Evolutionary conservation across 2,329 filamentous ascomycete species (phyloP).

Genomic region (Coniosporium tulheliwenetii): DNA sequence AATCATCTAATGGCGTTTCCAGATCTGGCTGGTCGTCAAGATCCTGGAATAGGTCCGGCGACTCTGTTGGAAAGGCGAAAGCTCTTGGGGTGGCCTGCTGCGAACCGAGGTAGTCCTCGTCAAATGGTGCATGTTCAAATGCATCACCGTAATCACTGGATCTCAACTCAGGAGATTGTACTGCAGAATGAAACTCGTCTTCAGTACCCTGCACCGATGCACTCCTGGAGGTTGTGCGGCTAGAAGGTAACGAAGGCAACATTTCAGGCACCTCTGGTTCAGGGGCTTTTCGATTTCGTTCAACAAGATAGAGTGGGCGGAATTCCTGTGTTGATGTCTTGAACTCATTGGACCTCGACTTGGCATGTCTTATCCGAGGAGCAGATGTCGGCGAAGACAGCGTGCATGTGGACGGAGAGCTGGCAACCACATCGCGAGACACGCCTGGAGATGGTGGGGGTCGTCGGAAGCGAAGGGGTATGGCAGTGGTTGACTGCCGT

Average conservation of each 20-base stretch:
- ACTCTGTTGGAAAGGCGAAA: slow-evolving; percentile 25
- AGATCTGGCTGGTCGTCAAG: too few species aligned
- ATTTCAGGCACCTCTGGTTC: slow-evolving; percentile 21
- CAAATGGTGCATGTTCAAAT: not conserved
- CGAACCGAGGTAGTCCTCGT: slow-evolving; percentile 40
- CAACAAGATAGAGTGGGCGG: slow-evolving; percentile 68
- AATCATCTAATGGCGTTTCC: too few species aligned
- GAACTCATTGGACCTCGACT: slow-evolving; percentile 36
- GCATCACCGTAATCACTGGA: slow-evolving; percentile 11
- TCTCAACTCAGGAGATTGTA: slow-evolving; percentile 18
- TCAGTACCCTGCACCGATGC: slow-evolving; percentile 22
- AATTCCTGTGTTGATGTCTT: slow-evolving; percentile 48
- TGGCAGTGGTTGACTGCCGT: slow-evolving; percentile 28
- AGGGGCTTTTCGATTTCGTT: slow-evolving; percentile 39
- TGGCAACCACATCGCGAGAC: slow-evolving; percentile 23
- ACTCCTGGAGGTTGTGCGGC: slow-evolving; percentile 24
- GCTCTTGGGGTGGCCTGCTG: slow-evolving; percentile 56
- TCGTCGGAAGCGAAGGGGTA: slow-evolving; percentile 40
- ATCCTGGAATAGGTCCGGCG: too few species aligned
- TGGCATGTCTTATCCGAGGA: slow-evolving; percentile 24
- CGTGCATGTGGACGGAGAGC: slow-evolving; percentile 19
- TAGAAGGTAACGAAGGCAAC: slow-evolving; percentile 36
- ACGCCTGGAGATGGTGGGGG: slow-evolving; percentile 29
- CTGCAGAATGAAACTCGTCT: slow-evolving; percentile 27
- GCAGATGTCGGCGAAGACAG: slow-evolving; percentile 25